Conservation (phyloP, 305 asterid species). For the Solanum hybrid region DNA sequence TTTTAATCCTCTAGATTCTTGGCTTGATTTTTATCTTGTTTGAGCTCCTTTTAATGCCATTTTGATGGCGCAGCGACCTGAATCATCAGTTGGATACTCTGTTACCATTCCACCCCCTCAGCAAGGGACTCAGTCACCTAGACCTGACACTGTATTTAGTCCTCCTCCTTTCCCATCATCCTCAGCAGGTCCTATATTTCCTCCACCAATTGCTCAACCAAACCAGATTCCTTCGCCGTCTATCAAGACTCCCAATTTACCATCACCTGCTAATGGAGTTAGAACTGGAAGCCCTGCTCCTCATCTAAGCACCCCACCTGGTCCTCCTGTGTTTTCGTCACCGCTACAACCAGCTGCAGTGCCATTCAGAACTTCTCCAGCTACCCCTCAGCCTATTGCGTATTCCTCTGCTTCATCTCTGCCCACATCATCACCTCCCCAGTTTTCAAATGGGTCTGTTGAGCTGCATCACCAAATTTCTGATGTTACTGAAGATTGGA, state of each 20-base stretch:
- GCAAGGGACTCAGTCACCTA: slow-evolving; percentile 26
- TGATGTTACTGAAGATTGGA: slow-evolving; percentile 40
- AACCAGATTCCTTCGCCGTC: slow-evolving; percentile 65
- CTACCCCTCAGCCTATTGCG: slow-evolving; percentile 85
- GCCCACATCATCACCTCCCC: slow-evolving; percentile 67
- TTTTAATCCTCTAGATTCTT: background rate
- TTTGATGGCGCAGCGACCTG: slow-evolving; percentile 55
- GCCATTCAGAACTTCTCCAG: slow-evolving; percentile 91
- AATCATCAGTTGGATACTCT: slow-evolving; percentile 35
- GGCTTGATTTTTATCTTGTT: background rate
- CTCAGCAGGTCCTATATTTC: slow-evolving; percentile 42
- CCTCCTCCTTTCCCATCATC: slow-evolving; percentile 40
- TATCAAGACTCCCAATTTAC: slow-evolving; percentile 52
- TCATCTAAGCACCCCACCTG: slow-evolving; percentile 87
- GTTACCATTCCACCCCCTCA: slow-evolving; percentile 27
- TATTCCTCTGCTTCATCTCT: slow-evolving; percentile 63
- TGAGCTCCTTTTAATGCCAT: background rate
- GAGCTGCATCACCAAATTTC: slow-evolving; percentile 53
- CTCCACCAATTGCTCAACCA: slow-evolving; percentile 50
- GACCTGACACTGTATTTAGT: slow-evolving; percentile 28
- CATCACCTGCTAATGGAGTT: slow-evolving; percentile 55
- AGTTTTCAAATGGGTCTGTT: slow-evolving; percentile 54
- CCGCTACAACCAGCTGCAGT: slow-evolving; percentile 96
- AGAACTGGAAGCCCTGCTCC: slow-evolving; percentile 54
- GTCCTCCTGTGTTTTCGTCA: slow-evolving; percentile 89